Percentiles rank a stretch among this genome's conserved stretches.
phyloP scores from a whole-genome alignment of 768 basidiomycete genomes.

The Naematelia aurantialba region DNA sequence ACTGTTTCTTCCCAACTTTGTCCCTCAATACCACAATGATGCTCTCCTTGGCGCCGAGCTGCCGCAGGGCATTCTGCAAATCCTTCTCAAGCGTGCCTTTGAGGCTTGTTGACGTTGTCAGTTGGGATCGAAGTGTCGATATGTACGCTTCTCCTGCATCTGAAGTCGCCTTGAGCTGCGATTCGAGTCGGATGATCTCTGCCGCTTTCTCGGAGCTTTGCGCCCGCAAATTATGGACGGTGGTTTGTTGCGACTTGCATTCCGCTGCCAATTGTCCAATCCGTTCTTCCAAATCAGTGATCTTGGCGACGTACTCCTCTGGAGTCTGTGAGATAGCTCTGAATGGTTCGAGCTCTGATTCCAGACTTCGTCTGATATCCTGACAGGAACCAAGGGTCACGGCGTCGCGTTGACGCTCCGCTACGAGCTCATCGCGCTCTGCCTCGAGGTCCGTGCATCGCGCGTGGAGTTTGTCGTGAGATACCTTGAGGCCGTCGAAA shows the following conservation, averaged over 20 bases:
- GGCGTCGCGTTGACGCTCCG: background rate
- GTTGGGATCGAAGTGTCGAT: no score
- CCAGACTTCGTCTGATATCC: no score
- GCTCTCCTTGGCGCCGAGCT: background rate
- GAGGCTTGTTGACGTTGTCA: background rate
- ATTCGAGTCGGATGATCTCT: no score
- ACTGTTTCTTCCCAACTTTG: background rate
- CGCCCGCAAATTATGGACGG: background rate
- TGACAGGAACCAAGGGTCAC: no score
- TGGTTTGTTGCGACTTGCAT: conserved; percentile 3
- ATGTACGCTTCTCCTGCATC: no score
- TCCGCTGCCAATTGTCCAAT: conserved; percentile 9
- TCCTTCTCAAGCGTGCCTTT: background rate
- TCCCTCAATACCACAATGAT: background rate
- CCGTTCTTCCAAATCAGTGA: background rate
- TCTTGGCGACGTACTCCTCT: conserved; percentile 1
- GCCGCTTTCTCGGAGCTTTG: background rate
- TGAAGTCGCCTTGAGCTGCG: background rate
- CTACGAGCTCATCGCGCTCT: conserved; percentile 3
- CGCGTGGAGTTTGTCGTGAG: conserved; percentile 25
- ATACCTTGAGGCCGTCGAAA: conserved; percentile 23
- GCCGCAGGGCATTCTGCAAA: no score
- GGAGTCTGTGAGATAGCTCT: background rate
- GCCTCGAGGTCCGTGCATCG: conserved; percentile 12
- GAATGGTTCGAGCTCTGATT: background rate